Base-by-base conservation (phyloP, 345 rosid species). In the Isatis tinctoria region DNA sequence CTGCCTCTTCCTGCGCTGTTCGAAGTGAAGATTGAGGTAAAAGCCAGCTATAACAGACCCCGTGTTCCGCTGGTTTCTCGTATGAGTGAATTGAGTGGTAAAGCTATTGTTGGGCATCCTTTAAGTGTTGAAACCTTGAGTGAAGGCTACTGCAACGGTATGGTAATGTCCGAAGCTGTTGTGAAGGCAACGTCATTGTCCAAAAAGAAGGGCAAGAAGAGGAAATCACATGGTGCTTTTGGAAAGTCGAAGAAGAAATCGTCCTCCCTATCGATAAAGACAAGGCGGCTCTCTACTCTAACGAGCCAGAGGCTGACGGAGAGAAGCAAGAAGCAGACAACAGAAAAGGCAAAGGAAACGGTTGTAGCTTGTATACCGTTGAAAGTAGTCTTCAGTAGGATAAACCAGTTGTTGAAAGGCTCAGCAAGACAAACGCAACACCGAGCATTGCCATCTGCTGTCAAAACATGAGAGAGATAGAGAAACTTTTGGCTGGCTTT, bases 101-200 rank as follows among this genome's bases (percentile, higher is more conserved):
- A 87, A 84, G 92, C 98, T 68, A 90, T 95, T 64, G 73, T 87
- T 35, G 99, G 99, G 22, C 97, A 88, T 68, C 98, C 98, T 70
- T 63, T 95, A 49, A 71, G 85, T 0, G 85, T 95, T 10, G 89
- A 87, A 78, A 79, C 62, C 49, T 64, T 90, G 70, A 83, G 47
- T 4, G 83, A 84, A 73, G 82, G 69, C 40, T 74, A 79, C 59
- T 67, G 56, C 56, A 80, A 78, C 67, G 70, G 48, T 56, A 35
- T 73, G 67, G 67, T 67, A 9, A 41, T 66, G 48, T 26, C 76
- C 24, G 71, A 39, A 53, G 76, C 40, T 72, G 79, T 45, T 74
- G 73, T 36, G 39, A 78, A 66, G 66, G 62, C 52, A 24, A 73
- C 67, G 56, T 43, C 83, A 24, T 79, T 61, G 62, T 41, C 77